Conservation (phyloP, 768 basidiomycete species). For the Pisolithus tinctorius region DNA sequence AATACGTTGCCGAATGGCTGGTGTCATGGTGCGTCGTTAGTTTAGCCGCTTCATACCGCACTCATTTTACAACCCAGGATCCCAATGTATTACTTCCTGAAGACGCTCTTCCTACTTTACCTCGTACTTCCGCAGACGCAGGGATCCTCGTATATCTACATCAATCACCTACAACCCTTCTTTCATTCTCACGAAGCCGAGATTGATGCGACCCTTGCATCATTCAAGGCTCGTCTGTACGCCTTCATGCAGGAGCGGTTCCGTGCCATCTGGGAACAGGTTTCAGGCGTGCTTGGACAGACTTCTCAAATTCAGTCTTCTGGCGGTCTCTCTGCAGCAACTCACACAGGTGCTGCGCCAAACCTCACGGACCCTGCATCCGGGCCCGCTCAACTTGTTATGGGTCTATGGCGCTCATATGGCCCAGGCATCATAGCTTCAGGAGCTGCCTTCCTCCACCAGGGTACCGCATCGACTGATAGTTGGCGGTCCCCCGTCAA, state of each 20-base stretch:
- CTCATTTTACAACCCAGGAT: conserved; percentile 46
- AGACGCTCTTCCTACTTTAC: conserved; percentile 82
- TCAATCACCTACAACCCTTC: conserved; percentile 71
- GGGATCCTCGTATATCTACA: conserved; percentile 83
- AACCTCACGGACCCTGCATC: conserved; percentile 46
- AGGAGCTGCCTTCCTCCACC: conserved; percentile 55
- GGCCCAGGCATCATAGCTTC: conserved; percentile 67
- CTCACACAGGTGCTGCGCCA: conserved; percentile 33
- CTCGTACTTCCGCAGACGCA: conserved; percentile 86
- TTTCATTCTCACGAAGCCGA: conserved; percentile 76
- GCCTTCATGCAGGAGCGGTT: conserved; percentile 58
- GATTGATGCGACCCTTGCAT: conserved; percentile 76
- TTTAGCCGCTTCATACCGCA: conserved; percentile 4
- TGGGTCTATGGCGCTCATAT: conserved; percentile 70
- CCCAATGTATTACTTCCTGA: conserved; percentile 80
- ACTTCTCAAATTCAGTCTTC: conserved; percentile 23
- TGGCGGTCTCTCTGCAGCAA: conserved; percentile 14
- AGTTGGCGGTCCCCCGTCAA: conserved; percentile 23
- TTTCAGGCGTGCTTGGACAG: conserved; percentile 45
- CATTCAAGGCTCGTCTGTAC: conserved; percentile 53
- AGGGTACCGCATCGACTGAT: conserved; percentile 38
- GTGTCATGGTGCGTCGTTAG: conserved; percentile 63
- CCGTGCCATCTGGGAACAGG: conserved; percentile 58
- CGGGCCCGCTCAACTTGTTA: conserved; percentile 60
- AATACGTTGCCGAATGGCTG: conserved; percentile 82